phyloP scores from a whole-genome alignment of 805 yeast genomes.

The Saturnispora besseyi region DNA sequence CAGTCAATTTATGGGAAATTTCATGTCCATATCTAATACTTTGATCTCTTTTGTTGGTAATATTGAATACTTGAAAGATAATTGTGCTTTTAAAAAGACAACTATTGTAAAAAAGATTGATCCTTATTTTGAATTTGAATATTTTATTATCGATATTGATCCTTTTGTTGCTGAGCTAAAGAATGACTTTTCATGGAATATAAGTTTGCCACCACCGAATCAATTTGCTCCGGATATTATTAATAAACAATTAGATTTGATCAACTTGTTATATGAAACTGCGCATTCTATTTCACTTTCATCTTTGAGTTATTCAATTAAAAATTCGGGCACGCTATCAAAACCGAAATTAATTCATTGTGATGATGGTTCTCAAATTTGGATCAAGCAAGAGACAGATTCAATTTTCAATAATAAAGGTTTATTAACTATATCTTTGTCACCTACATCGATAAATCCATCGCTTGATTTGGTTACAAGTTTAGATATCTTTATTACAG shows the following conservation, averaged over 20 bases:
- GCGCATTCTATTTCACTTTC: conserved; percentile 23
- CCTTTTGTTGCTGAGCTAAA: not conserved
- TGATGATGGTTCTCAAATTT: conserved; percentile 36
- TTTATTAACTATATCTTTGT: conserved; percentile 39
- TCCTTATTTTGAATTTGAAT: conserved; percentile 37
- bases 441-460: conserved; percentile 24
- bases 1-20: conserved; percentile 19
- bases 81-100: not conserved
- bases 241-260: conserved; percentile 21
- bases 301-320: conserved; percentile 28
- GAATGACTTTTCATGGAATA: not conserved
- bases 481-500: conserved; percentile 45
- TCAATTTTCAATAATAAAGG: conserved; percentile 25
- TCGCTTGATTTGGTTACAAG: conserved; percentile 34
- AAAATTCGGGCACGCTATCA: conserved; percentile 18
- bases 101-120: conserved; percentile 23
- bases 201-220: conserved; percentile 27
- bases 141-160: conserved; percentile 16
- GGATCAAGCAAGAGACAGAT: conserved; percentile 38
- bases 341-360: conserved; percentile 32
- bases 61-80: not conserved
- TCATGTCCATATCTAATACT: conserved; percentile 27
- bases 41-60: conserved; percentile 29
- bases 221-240: conserved; percentile 30
- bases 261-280: conserved; percentile 19